Evolutionary conservation across 2,329 filamentous ascomycete genomes (phyloP), one percentile per base, ranked within the genome.

Genomic region (Penicillium sp.): DNA sequence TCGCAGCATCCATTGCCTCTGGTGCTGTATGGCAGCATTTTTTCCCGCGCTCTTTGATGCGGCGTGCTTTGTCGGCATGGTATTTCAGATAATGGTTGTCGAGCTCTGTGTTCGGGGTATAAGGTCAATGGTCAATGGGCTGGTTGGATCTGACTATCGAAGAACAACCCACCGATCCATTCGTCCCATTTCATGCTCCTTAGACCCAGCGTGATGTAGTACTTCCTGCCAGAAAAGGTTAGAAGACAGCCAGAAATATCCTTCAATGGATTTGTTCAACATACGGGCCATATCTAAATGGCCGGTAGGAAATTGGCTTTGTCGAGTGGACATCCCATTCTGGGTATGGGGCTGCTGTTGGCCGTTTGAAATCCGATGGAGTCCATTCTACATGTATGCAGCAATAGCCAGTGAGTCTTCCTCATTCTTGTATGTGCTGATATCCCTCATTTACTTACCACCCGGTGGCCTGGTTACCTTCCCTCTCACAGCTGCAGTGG

Each of bases 41-140:
- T 0, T 68, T 54, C 0, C 81, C 85, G 0, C 87, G 78, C 54
- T 87, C 80, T 13, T 64, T 60, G 42, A 94, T 86, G 1, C 88
- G 80, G 13, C 72, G 71, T 1, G 78, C 76, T 68, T 94, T 94
- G 56, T 84, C 79, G 29, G 76, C 76, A 68, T 94, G 87, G 64
- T 77, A 94, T 46, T 78, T 79, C 1, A 82, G 76, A 64, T 81
- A 94, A 41, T 90, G 78, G 62, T 85, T 90, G 69, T 94, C 88
- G 24, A 94, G 78, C 68, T 94, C 86, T 77, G 49, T 24, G 7
- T 39, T 37, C 12, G 38, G 22, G 13, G 3, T 28, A 10, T 21
- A 17, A 51, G 31, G 24, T 17, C 17, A 17, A 17, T 17, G 43
- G 39, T 42, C 2, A 45, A 42, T 44, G 21, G 12, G 33, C 26